Percentiles rank a stretch among this genome's conserved stretches.
Conservation (phyloP, 345 rosid genomes). For the Eucalyptus grandis region DNA sequence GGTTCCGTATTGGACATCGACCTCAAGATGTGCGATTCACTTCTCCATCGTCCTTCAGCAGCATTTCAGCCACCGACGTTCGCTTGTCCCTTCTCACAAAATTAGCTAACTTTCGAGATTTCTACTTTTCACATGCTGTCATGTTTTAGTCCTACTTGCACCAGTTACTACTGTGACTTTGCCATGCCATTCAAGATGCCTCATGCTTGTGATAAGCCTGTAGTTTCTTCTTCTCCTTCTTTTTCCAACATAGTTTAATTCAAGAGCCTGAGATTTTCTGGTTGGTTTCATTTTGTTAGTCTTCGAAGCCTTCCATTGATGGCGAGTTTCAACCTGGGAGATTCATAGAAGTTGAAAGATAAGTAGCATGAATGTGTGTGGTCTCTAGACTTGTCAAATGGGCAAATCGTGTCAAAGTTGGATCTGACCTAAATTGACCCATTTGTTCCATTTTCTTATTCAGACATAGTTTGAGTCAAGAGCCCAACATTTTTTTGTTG, state of each 20-base stretch:
- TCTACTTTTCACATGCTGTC: not conserved
- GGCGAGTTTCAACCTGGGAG: not conserved
- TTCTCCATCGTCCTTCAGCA: not conserved
- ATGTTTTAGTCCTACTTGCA: not conserved
- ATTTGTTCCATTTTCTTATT: too few relatives aligned
- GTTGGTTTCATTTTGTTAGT: not conserved
- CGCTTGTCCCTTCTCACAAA: not conserved
- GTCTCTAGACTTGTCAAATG: not conserved
- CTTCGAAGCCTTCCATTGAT: not conserved
- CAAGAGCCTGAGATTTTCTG: not conserved
- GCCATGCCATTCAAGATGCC: not conserved
- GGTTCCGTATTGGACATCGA: not conserved
- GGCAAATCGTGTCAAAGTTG: rapidly evolving
- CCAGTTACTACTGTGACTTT: not conserved
- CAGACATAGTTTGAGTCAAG: too few relatives aligned
- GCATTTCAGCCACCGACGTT: not conserved
- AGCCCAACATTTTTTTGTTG: not conserved
- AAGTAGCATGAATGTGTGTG: not conserved
- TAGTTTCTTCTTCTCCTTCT: not conserved
- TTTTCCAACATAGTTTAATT: not conserved
- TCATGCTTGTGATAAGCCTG: not conserved
- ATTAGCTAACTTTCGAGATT: not conserved
- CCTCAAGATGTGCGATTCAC: not conserved
- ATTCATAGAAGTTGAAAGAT: not conserved
- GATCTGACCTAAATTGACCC: too few relatives aligned